Evolutionary conservation across 108 stramenopile genomes (phyloP).

Genomic region (Nitzschia sp.): DNA sequence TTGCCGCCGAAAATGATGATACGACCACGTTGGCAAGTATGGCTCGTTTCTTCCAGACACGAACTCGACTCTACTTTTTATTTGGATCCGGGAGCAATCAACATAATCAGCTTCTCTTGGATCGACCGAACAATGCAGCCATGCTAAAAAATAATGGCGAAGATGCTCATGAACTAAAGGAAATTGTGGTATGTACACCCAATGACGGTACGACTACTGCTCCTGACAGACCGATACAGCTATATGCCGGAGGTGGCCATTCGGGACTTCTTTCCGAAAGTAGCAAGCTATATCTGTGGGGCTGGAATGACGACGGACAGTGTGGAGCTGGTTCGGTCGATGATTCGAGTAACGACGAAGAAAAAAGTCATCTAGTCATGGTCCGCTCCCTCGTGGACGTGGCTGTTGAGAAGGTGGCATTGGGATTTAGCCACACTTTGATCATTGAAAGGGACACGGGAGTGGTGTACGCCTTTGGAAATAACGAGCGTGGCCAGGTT

Average conservation of each 20-base stretch:
- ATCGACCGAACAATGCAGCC: conserved; percentile 33
- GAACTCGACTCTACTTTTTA: conserved; percentile 64
- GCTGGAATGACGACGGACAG: conserved; percentile 83
- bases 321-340: conserved; percentile 37
- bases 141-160: conserved; percentile 32
- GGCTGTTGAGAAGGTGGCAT: conserved; percentile 51
- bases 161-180: conserved; percentile 61
- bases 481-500: conserved; percentile 72
- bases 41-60: conserved; percentile 48
- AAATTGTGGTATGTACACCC: conserved; percentile 61
- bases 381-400: conserved; percentile 43
- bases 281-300: conserved; percentile 78
- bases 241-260: conserved; percentile 83
- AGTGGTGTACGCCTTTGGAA: conserved; percentile 64
- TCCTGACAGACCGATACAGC: conserved; percentile 23
- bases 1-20: conserved; percentile 33
- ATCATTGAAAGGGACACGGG: conserved; percentile 71
- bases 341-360: conserved; percentile 2
- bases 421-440: conserved; percentile 80
- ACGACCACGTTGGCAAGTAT: conserved; percentile 56
- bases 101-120: conserved; percentile 67
- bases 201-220: not conserved
- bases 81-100: conserved; percentile 83
- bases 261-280: conserved; percentile 62
- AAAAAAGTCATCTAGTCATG: conserved; percentile 21